Percentiles rank a stretch among this genome's conserved stretches.
Evolutionary conservation across 169 alveolate species (phyloP).

Genomic region (Plasmodium vivax): DNA sequence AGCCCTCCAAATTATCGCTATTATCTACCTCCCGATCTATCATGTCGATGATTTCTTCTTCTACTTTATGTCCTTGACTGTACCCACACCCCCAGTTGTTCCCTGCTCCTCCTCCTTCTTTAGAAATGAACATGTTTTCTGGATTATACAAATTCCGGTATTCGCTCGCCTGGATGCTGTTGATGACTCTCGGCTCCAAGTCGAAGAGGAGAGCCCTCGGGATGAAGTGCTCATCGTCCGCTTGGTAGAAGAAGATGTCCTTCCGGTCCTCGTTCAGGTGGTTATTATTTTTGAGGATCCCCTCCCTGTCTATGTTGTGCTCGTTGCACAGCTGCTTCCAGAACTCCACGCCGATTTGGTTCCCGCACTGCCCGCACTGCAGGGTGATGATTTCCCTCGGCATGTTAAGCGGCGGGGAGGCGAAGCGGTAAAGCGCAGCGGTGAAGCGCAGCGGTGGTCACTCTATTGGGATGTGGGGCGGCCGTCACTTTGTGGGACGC

Average conservation of each 20-base stretch:
- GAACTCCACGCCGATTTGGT: slow-evolving; percentile 98
- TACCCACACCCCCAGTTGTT: slow-evolving; percentile 99
- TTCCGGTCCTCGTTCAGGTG: slow-evolving; percentile 94
- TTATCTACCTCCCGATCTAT: slow-evolving; percentile 99
- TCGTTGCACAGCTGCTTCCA: slow-evolving; percentile 99
- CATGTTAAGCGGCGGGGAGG: slow-evolving; percentile 86
- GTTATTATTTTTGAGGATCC: slow-evolving; percentile 78
- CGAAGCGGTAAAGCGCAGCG: too few relatives aligned
- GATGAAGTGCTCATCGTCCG: slow-evolving; percentile 91
- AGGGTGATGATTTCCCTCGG: slow-evolving; percentile 99
- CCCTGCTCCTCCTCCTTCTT: slow-evolving; percentile 99
- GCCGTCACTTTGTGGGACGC: too few relatives aligned
- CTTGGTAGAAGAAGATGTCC: slow-evolving; percentile 98
- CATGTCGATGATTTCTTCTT: slow-evolving; percentile 98
- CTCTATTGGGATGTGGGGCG: background rate
- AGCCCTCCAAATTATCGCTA: slow-evolving; percentile 98
- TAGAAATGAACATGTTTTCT: slow-evolving; percentile 96
- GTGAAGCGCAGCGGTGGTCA: background rate
- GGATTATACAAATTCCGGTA: slow-evolving; percentile 96
- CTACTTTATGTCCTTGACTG: slow-evolving; percentile 92
- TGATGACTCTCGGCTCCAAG: slow-evolving; percentile 97
- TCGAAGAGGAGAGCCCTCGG: slow-evolving; percentile 98
- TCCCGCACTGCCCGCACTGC: slow-evolving; percentile 99
- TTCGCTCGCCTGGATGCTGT: slow-evolving; percentile 84
- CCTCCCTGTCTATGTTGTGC: slow-evolving; percentile 95